These are phyloP conservation scores for Exophiala lecanii-corni DNA, from an alignment of 2,329 filamentous ascomycete species.

Conservation along the genomic window DNA sequence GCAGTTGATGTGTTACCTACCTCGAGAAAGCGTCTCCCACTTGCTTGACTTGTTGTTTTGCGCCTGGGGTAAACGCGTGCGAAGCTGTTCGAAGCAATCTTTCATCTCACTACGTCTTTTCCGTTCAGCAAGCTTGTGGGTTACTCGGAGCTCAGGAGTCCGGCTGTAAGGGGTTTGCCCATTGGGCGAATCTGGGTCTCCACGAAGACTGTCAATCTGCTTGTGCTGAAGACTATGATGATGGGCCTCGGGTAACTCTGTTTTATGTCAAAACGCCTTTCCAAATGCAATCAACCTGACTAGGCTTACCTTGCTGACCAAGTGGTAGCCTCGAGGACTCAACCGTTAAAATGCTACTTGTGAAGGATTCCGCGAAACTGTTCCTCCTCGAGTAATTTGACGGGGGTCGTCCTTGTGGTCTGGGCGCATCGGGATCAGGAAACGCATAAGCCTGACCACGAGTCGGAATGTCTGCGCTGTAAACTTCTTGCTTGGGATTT, in stretches of 20 bases:
- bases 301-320: slow-evolving; percentile 44
- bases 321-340: slow-evolving; percentile 50
- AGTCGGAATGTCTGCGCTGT: slow-evolving; percentile 47
- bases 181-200: slow-evolving; percentile 39
- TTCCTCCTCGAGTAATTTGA: slow-evolving; percentile 41
- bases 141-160: slow-evolving; percentile 46
- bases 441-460: slow-evolving; percentile 49
- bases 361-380: slow-evolving; percentile 44
- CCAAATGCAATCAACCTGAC: background rate
- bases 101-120: slow-evolving; percentile 52
- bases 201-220: slow-evolving; percentile 44
- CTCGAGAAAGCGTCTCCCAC: slow-evolving; percentile 48
- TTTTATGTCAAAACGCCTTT: slow-evolving; percentile 7
- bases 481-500: slow-evolving; percentile 47
- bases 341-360: slow-evolving; percentile 47
- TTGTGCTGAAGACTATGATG: slow-evolving; percentile 47
- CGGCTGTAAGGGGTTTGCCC: slow-evolving; percentile 45
- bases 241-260: slow-evolving; percentile 45
- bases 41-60: slow-evolving; percentile 50
- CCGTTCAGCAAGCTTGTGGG: slow-evolving; percentile 47
- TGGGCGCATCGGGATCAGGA: slow-evolving; percentile 42
- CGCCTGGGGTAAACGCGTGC: slow-evolving; percentile 40
- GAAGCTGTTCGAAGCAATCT: slow-evolving; percentile 46
- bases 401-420: slow-evolving; percentile 30
- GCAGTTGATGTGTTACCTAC: slow-evolving; percentile 26